These are phyloP conservation scores for Aspergillus sp. DNA, from an alignment of 2,329 filamentous ascomycete species.

Conservation along the genomic window DNA sequence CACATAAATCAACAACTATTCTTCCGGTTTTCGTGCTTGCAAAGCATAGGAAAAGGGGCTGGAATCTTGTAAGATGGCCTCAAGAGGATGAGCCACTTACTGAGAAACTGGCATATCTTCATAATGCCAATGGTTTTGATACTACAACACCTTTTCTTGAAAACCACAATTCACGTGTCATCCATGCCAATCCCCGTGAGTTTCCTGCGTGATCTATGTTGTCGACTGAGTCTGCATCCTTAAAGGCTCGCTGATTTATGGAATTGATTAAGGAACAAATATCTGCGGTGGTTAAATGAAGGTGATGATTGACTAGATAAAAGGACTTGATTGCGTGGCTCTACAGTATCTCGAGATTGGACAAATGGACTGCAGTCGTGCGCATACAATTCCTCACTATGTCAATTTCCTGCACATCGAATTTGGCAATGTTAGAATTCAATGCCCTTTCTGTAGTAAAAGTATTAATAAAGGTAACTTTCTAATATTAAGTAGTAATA, in stretches of 20 bases:
- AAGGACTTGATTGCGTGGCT: not conserved
- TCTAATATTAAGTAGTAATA: too few species aligned
- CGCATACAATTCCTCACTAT: too few species aligned
- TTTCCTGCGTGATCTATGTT: not conserved
- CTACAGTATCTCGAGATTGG: not conserved
- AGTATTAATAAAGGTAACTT: too few species aligned
- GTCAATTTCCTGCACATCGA: too few species aligned
- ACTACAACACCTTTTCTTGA: slow-evolving; percentile 5
- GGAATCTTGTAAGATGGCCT: slow-evolving; percentile 9
- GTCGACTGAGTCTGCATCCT: not conserved
- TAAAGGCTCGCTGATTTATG: not conserved
- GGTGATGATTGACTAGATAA: not conserved
- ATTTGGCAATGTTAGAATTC: too few species aligned
- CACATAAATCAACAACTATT: slow-evolving; percentile 5
- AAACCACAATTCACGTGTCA: slow-evolving; percentile 5
- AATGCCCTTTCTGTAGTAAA: too few species aligned
- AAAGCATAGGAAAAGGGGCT: slow-evolving; percentile 2
- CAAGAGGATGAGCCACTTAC: slow-evolving; percentile 7
- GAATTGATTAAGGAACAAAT: not conserved
- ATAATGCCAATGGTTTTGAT: slow-evolving; percentile 7
- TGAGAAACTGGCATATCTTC: slow-evolving; percentile 7
- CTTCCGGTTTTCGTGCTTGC: slow-evolving; percentile 7
- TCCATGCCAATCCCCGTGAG: slow-evolving; percentile 4
- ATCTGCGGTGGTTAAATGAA: not conserved
- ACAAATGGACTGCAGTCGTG: too few species aligned